Evolutionary conservation across 2,329 filamentous ascomycete species (phyloP).

Genomic region (Fusarium dimerum): DNA sequence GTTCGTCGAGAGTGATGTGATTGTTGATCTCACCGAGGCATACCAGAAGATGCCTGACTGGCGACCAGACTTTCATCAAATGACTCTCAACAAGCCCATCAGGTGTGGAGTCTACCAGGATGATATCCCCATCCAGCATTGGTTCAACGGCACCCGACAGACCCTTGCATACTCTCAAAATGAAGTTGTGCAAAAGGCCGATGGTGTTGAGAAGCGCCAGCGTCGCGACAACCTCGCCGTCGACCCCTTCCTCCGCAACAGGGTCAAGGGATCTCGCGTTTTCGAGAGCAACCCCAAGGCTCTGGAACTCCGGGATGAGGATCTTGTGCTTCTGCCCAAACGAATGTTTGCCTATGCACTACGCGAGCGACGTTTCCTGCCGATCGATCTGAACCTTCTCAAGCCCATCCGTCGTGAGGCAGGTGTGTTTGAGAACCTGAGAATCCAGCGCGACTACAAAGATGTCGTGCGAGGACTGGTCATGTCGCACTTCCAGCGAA

Average conservation of each 20-base stretch:
- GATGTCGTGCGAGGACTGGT: slow-evolving; percentile 42
- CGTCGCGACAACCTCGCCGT: slow-evolving; percentile 37
- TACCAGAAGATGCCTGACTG: slow-evolving; percentile 42
- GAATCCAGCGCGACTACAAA: slow-evolving; percentile 43
- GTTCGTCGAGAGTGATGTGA: slow-evolving; percentile 45
- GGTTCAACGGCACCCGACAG: slow-evolving; percentile 34
- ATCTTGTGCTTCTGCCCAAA: slow-evolving; percentile 40
- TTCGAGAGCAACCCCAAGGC: slow-evolving; percentile 36
- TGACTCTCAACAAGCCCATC: slow-evolving; percentile 33
- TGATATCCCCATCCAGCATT: slow-evolving; percentile 40
- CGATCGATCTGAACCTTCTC: slow-evolving; percentile 37
- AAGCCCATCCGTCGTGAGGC: slow-evolving; percentile 38
- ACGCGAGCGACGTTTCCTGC: slow-evolving; percentile 41
- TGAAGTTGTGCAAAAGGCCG: slow-evolving; percentile 38
- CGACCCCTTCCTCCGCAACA: slow-evolving; percentile 37
- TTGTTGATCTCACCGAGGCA: slow-evolving; percentile 43
- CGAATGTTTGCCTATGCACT: slow-evolving; percentile 45
- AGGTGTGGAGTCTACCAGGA: slow-evolving; percentile 35
- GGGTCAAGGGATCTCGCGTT: slow-evolving; percentile 37
- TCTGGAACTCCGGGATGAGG: slow-evolving; percentile 28
- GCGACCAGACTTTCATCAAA: slow-evolving; percentile 35
- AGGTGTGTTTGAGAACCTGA: slow-evolving; percentile 42
- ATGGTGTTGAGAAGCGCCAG: slow-evolving; percentile 39
- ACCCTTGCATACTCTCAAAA: slow-evolving; percentile 35
- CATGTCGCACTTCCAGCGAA: slow-evolving; percentile 43